Conservation (phyloP, 192 early-diverging fungal genomes). For the Entophlyctis luteolus region DNA sequence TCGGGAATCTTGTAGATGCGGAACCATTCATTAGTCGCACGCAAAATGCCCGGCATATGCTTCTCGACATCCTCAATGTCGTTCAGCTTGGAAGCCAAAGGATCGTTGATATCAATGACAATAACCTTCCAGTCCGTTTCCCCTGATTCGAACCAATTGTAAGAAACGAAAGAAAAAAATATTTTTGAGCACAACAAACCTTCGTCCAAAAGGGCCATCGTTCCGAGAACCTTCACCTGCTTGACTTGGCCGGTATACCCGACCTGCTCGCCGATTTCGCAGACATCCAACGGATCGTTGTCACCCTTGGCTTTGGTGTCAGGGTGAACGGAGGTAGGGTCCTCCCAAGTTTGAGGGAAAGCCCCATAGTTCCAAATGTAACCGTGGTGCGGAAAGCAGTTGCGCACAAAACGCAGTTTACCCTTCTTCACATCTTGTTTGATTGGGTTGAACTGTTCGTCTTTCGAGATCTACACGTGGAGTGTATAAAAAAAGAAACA, state of each 20-base stretch:
- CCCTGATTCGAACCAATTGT: slow-evolving; percentile 8
- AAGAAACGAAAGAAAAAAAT: slow-evolving; percentile 8
- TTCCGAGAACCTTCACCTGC: slow-evolving; percentile 97
- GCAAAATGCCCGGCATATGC: slow-evolving; percentile 90
- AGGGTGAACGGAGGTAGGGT: slow-evolving; percentile 80
- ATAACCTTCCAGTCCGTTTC: slow-evolving; percentile 99
- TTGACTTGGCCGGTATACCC: slow-evolving; percentile 92
- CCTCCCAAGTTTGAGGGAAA: slow-evolving; percentile 99
- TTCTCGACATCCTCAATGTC: slow-evolving; percentile 99
- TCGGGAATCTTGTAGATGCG: slow-evolving; percentile 99
- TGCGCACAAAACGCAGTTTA: slow-evolving; percentile 95
- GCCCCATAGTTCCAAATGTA: slow-evolving; percentile 99
- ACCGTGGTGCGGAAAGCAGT: slow-evolving; percentile 99
- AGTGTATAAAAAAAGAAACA: background rate
- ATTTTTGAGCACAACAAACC: slow-evolving; percentile 40
- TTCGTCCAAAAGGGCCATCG: slow-evolving; percentile 98
- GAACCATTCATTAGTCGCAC: slow-evolving; percentile 99
- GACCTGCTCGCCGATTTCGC: slow-evolving; percentile 95
- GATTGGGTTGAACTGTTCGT: slow-evolving; percentile 96
- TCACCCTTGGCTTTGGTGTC: slow-evolving; percentile 96
- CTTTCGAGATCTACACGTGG: slow-evolving; percentile 81
- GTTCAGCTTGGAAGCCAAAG: slow-evolving; percentile 93
- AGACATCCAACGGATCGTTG: slow-evolving; percentile 96
- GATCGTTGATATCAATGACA: slow-evolving; percentile 96
- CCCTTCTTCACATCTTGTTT: slow-evolving; percentile 99